A percentile compares a stretch with the other conserved stretches of the same genome.
These are phyloP conservation scores for Malassezia dermatis DNA, from an alignment of 1,284 basidiomycete species.

Conservation along the genomic window DNA sequence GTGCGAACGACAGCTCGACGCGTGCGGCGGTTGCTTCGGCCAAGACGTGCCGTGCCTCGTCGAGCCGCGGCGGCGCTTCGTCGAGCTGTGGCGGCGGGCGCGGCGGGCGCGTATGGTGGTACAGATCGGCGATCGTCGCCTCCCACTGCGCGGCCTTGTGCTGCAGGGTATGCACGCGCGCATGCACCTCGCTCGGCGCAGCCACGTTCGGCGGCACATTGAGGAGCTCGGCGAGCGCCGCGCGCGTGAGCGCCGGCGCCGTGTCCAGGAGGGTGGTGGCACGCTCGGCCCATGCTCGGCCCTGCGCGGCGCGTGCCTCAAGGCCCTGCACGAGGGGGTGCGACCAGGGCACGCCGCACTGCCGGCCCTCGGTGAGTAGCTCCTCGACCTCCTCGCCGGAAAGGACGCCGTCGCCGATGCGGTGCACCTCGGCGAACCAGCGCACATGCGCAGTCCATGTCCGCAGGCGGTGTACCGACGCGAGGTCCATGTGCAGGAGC, in stretches of 20 bases:
- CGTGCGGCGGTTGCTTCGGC: conserved; percentile 21
- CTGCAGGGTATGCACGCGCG: conserved; percentile 6
- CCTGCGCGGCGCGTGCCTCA: conserved; percentile 18
- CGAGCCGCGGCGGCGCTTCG: not conserved
- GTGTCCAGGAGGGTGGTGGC: conserved; percentile 2
- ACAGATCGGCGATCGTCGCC: not conserved
- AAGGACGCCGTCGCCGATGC: conserved; percentile 21
- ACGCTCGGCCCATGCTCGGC: conserved; percentile 23
- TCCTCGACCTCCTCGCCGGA: conserved; percentile 52
- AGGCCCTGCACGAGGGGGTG: conserved; percentile 23
- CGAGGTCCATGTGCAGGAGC: conserved; percentile 65
- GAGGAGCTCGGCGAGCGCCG: conserved; percentile 7
- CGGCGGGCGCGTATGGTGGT: conserved; percentile 8
- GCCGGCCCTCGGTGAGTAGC: conserved; percentile 59
- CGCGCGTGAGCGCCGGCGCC: not conserved
- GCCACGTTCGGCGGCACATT: conserved; percentile 5
- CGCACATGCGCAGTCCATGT: conserved; percentile 64
- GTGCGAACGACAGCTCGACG: conserved; percentile 19
- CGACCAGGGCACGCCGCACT: conserved; percentile 55
- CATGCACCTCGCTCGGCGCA: not conserved
- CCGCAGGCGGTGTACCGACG: conserved; percentile 64
- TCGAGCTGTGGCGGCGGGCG: not conserved
- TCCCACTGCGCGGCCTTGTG: conserved; percentile 16
- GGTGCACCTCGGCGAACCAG: conserved; percentile 53
- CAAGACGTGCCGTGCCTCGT: conserved; percentile 25